Evolutionary conservation across 2,329 filamentous ascomycete species (phyloP).

Genomic region (Septoria petroselini): DNA sequence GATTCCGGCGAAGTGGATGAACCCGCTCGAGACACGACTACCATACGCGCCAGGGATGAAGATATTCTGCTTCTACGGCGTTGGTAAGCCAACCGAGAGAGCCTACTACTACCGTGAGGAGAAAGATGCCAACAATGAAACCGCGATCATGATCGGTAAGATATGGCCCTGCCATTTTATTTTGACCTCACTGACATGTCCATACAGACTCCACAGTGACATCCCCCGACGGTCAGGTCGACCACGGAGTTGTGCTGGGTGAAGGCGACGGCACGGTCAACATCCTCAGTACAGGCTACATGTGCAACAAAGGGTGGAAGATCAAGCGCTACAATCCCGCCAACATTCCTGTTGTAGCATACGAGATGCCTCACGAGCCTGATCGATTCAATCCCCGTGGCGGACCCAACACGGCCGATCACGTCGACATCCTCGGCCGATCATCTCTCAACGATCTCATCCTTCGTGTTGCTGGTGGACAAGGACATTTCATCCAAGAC

Average conservation of each 20-base stretch:
- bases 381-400: constrained; percentile 83
- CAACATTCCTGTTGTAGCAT: constrained; percentile 73
- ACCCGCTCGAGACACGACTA: constrained; percentile 83
- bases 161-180: not conserved
- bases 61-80: constrained; percentile 95
- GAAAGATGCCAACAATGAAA: constrained; percentile 55
- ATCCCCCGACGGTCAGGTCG: constrained; percentile 55
- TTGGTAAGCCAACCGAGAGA: constrained; percentile 89
- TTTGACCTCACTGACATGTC: not conserved
- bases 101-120: constrained; percentile 87
- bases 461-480: constrained; percentile 78
- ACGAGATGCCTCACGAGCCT: constrained; percentile 95
- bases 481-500: constrained; percentile 74
- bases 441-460: constrained; percentile 89
- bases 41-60: constrained; percentile 86
- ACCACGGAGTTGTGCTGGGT: constrained; percentile 91
- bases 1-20: constrained; percentile 77
- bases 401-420: constrained; percentile 71
- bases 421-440: constrained; percentile 91
- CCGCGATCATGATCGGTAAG: constrained; percentile 51
- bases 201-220: constrained; percentile 65
- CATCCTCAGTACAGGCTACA: constrained; percentile 86
- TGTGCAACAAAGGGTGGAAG: constrained; percentile 94
- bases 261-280: constrained; percentile 97
- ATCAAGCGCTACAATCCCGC: constrained; percentile 93